Base-by-base conservation (phyloP, 2,329 filamentous ascomycete genomes). In the Acephala macrosclerotiorum region DNA sequence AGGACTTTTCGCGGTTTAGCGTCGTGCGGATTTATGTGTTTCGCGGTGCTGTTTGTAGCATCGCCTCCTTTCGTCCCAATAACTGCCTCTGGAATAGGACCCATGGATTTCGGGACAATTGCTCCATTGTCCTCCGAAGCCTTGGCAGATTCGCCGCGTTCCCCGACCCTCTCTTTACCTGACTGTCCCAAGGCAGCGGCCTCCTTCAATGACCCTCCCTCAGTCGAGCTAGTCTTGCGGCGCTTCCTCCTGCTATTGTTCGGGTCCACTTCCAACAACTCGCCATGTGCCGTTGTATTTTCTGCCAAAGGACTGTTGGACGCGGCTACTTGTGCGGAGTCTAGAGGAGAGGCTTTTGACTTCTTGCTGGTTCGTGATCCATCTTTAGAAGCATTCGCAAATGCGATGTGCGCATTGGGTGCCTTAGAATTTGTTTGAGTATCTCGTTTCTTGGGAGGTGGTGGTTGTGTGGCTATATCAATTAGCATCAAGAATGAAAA, bases 1-100 rank as follows among this genome's bases (percentile, higher is more conserved):
- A 89, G 75, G 0, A 89, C 70, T 68, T 85, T 88, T 51, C 79
- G 81, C 0, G 82, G 78, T 60, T 80, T 81, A 3, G 40, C 12
- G 16, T 60, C 42, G 22, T 12, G 18, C 18, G 11, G 38, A n/a
- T 25, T 26, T 8, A 1, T 26, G 14, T 42, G 3, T 35, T 20
- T 16, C 33, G 20, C n/a, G 35, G 11, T 61, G n/a, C 12, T n/a
- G n/a, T 18, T 22, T 8, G n/a, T 45, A 22, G n/a, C 22, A 22
- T 61, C 45, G 20, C 20, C 45, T 7, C 16, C 2, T 49, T 49
- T 49, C 45, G 20, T 49, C 20, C 20, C 45, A 49, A 22, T 20
- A 22, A 26, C 11, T 49, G 20, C 45, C 18, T 22, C 7, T 12
- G 9, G 45, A 22, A 49, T 12, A 49, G 11, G 4, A 11, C n/a